These are phyloP conservation scores for Chlamydomonas eustigma DNA, from an alignment of 139 green algal genomes.

Conservation along the genomic window DNA sequence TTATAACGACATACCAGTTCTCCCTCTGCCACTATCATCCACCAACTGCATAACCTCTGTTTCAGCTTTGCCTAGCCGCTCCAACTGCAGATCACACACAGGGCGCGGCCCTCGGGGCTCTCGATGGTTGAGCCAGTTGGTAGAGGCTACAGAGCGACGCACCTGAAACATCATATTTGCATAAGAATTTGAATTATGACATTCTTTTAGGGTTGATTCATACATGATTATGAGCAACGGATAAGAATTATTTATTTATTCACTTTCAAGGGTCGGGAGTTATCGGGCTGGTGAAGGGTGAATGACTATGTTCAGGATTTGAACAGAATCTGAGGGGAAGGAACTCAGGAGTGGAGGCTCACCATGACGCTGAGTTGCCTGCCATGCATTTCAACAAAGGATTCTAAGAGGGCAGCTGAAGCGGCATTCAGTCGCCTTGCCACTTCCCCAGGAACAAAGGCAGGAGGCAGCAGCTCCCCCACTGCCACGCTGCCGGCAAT, in stretches of 20 bases:
- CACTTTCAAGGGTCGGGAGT: no score
- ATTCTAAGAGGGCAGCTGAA: conserved; percentile 42
- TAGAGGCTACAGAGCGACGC: conserved; percentile 34
- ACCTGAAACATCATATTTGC: no score
- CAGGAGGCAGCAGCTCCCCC: not conserved
- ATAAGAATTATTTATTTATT: no score
- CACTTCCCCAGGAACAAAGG: conserved; percentile 19
- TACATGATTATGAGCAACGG: no score
- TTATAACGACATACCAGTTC: not conserved
- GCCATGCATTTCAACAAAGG: conserved; percentile 64
- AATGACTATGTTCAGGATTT: no score
- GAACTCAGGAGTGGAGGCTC: no score
- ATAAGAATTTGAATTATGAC: no score
- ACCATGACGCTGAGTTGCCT: conserved; percentile 54
- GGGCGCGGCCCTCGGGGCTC: conserved; percentile 55
- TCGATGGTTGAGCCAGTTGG: conserved; percentile 55
- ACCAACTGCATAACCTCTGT: conserved; percentile 48
- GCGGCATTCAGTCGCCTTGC: conserved; percentile 37
- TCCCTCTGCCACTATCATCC: conserved; percentile 9
- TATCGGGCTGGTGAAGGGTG: no score
- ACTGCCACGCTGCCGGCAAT: not conserved
- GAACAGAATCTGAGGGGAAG: no score
- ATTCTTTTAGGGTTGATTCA: no score
- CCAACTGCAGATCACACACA: conserved; percentile 61
- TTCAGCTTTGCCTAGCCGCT: conserved; percentile 44